Evolutionary conservation across 2,329 filamentous ascomycete genomes (phyloP), one percentile per base, ranked within the genome.

Genomic region (Trichoderma citrinoviride): DNA sequence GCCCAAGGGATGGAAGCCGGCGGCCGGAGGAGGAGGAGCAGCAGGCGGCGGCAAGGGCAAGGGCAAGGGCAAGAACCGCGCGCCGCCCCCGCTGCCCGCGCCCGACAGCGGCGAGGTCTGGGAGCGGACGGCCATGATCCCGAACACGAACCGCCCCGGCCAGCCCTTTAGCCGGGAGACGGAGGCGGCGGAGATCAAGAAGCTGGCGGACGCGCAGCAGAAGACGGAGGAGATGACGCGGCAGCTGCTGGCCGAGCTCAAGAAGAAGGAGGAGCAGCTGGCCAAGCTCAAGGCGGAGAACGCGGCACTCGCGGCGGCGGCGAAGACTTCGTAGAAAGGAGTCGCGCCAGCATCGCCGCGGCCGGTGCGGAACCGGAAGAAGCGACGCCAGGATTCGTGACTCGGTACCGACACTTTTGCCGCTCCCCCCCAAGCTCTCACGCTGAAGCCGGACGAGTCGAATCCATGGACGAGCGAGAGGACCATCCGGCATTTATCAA

Each of bases 151-250:
- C 71, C 82, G 85, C 8, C 86, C 87, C 2, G 88, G 84, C 40
- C 89, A 89, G 73, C 88, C 87, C n/a, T 93, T 91, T 74, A 91
- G 88, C 76, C 82, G 83, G 65, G 87, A 90, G 78, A 89, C 87
- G 54, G 90, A 91, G 78, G 81, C 84, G 68, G 77, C 84, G 7
- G 87, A 89, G 76, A 77, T 88, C 41, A 83, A 85, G 74, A 83
- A 82, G 72, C 77, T 89, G 52, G 81, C 81, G 68, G 88, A 88
- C 66, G 90, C 90, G 64, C 79, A 87, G 73, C 81, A 82, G 64
- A 85, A 87, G 72, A 85, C 91, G 47, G 81, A 85, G 64, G 82
- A 85, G 64, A 86, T 90, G 74, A 80, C 82, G 56, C 81, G 81
- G 73, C 83, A 80, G 71, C 82, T 88, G 68, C 83, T 85, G 69